A percentile compares a stretch with the other conserved stretches of the same genome.
phyloP scores from a whole-genome alignment of 345 rosid genomes.

The Punica granatum region DNA sequence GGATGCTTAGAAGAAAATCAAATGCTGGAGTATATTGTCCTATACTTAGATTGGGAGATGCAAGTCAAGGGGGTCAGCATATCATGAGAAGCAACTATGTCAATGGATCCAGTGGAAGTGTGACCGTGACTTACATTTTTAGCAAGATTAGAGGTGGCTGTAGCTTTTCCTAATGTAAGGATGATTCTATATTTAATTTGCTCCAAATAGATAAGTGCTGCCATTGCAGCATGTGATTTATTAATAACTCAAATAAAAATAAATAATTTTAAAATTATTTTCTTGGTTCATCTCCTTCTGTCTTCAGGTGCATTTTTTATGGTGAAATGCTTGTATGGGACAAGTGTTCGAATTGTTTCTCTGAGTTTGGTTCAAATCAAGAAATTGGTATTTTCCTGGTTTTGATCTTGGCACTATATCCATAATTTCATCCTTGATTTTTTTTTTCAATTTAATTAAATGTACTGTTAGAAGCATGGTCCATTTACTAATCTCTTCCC shows the following conservation, averaged over 20 bases:
- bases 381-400: slow-evolving; percentile 70
- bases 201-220: not conserved
- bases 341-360: slow-evolving; percentile 70
- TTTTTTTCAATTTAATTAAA: too few species aligned
- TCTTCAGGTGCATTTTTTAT: slow-evolving; percentile 81
- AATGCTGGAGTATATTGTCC: not conserved
- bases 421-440: not conserved
- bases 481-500: not conserved
- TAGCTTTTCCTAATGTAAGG: not conserved
- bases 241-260: not conserved
- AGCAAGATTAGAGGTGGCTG: not conserved
- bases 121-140: not conserved
- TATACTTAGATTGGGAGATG: not conserved
- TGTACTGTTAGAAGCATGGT: not conserved
- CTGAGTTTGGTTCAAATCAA: slow-evolving; percentile 96
- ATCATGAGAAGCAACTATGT: not conserved
- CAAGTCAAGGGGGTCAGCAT: not conserved
- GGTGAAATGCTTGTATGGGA: slow-evolving; percentile 99
- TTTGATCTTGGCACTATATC: not conserved
- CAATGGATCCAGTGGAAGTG: too few species aligned
- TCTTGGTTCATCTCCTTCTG: slow-evolving; percentile 1
- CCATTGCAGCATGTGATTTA: not conserved
- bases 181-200: too few species aligned
- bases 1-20: not conserved
- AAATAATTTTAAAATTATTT: not conserved